Conservation (phyloP, 306 rosid genomes). For the Cercis canadensis region DNA sequence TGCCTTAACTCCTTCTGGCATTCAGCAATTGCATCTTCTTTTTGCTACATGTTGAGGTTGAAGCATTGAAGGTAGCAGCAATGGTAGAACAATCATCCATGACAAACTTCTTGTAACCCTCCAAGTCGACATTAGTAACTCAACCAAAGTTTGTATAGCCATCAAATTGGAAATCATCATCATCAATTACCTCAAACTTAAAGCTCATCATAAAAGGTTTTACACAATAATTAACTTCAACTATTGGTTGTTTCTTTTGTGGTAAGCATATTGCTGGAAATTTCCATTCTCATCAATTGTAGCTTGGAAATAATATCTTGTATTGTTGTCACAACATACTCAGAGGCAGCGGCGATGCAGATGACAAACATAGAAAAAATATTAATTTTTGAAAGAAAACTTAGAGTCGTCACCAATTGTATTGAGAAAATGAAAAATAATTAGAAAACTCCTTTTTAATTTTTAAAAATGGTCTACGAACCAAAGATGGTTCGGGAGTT, state of each 20-base stretch:
- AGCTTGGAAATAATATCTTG: conserved; percentile 41
- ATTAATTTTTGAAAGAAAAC: no score
- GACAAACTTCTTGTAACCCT: conserved; percentile 38
- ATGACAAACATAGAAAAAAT: no score
- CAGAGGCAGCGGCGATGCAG: no score
- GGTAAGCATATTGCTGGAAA: conserved; percentile 42
- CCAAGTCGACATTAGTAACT: neutral
- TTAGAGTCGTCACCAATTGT: no score
- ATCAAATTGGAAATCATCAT: conserved; percentile 38
- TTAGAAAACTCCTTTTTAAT: no score
- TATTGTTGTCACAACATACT: no score
- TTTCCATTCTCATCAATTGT: conserved; percentile 39
- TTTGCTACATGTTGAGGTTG: conserved; percentile 32
- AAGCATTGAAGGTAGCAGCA: conserved; percentile 39
- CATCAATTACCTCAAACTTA: conserved; percentile 32
- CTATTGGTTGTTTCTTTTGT: conserved; percentile 30
- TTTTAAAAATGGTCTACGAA: no score
- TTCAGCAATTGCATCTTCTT: conserved; percentile 42
- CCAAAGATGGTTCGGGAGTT: no score
- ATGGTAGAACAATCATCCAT: conserved; percentile 38
- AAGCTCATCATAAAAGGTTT: conserved; percentile 17
- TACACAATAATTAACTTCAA: conserved; percentile 29
- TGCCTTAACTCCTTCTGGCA: conserved; percentile 43
- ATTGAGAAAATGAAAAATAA: no score
- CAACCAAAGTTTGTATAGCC: neutral